These are phyloP conservation scores for Sonneratia alba DNA, from an alignment of 345 rosid species.

Conservation along the genomic window DNA sequence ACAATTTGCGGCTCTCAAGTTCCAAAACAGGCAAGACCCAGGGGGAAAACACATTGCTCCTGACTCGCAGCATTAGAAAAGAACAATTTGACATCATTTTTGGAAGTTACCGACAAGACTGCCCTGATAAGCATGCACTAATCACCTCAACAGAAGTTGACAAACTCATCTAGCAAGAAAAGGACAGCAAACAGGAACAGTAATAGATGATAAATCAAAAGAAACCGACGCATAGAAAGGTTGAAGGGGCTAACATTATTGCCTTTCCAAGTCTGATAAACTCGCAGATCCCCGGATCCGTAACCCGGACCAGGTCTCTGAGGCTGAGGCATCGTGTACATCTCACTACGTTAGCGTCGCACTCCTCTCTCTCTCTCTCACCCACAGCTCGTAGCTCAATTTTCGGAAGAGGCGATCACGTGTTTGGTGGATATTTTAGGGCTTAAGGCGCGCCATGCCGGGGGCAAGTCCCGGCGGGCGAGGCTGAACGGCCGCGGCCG, in stretches of 20 bases:
- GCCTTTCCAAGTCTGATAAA: constrained; percentile 91
- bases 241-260: constrained; percentile 53
- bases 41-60: neutral
- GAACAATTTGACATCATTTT: neutral
- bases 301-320: constrained; percentile 66
- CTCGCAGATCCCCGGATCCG: constrained; percentile 47
- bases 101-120: neutral
- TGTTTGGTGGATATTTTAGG: neutral
- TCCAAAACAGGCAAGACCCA: neutral
- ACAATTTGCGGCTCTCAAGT: neutral
- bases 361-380: constrained; percentile 2
- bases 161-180: neutral
- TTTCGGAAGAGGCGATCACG: neutral
- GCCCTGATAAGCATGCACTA: neutral
- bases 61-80: neutral
- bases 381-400: neutral
- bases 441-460: neutral
- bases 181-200: neutral
- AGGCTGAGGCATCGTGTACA: constrained; percentile 89
- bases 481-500: neutral
- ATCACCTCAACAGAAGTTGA: constrained; percentile 1
- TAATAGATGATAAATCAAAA: neutral
- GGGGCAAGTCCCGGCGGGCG: neutral
- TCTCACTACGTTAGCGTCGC: constrained; percentile 15
- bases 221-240: no score